These are phyloP conservation scores for Neonothopanus nambi DNA, from an alignment of 1,284 basidiomycete genomes.

Conservation along the genomic window DNA sequence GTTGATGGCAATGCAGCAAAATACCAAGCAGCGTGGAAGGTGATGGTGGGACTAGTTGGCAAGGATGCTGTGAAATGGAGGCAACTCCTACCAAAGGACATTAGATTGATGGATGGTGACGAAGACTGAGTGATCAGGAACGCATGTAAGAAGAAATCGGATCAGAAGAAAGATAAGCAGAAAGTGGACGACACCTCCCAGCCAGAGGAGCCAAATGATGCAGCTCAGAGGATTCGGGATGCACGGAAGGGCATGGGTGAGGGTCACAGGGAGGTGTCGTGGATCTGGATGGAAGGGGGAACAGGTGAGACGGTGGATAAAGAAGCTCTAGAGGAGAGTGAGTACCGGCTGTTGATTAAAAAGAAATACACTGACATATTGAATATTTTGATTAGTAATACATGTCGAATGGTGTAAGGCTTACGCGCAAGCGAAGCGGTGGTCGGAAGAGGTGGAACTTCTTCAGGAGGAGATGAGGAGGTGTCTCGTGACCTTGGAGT, in stretches of 20 bases:
- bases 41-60: not conserved
- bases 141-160: not conserved
- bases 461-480: too few relatives aligned
- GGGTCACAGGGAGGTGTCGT: not conserved
- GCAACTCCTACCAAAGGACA: not conserved
- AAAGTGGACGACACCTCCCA: too few relatives aligned
- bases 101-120: not conserved
- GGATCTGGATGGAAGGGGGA: slow-evolving; percentile 8
- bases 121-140: not conserved
- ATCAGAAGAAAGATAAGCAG: not conserved
- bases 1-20: not conserved
- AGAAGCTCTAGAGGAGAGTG: not conserved
- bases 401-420: too few relatives aligned
- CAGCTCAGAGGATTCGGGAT: not conserved
- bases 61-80: not conserved
- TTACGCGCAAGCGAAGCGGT: too few relatives aligned
- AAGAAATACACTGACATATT: too few relatives aligned
- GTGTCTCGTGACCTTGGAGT: too few relatives aligned
- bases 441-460: too few relatives aligned
- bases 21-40: slow-evolving; percentile 1
- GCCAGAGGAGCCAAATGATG: not conserved
- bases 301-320: not conserved
- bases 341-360: too few relatives aligned
- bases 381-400: too few relatives aligned
- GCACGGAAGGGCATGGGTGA: not conserved